Conservation (phyloP, 257 asterid species). For the Knoxia roxburghii region DNA sequence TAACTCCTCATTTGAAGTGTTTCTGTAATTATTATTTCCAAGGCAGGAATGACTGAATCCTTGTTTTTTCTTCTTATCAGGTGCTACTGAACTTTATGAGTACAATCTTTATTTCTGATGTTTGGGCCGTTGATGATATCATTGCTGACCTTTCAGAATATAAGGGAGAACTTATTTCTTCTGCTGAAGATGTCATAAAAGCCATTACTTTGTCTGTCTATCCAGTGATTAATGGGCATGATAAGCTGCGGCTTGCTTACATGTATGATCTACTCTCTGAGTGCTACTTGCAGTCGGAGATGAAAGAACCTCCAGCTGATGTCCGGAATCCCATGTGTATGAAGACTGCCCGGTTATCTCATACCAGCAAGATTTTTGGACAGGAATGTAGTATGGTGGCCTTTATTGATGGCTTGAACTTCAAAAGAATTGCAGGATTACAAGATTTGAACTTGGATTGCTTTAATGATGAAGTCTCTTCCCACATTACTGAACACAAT, state of each 20-base stretch:
- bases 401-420: conserved; percentile 56
- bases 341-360: conserved; percentile 36
- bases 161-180: conserved; percentile 50
- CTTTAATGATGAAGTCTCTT: conserved; percentile 62
- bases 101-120: conserved; percentile 65
- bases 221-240: conserved; percentile 72
- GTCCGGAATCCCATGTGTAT: conserved; percentile 24
- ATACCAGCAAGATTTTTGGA: conserved; percentile 48
- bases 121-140: conserved; percentile 69
- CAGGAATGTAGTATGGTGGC: conserved; percentile 77
- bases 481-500: conserved; percentile 60
- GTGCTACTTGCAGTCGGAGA: conserved; percentile 57
- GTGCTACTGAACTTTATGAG: conserved; percentile 69
- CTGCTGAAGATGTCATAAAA: conserved; percentile 61
- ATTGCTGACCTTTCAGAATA: conserved; percentile 51
- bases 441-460: conserved; percentile 59
- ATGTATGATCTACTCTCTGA: conserved; percentile 70
- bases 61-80: conserved; percentile 36
- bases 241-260: conserved; percentile 77
- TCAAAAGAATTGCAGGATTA: conserved; percentile 74
- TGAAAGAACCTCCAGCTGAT: conserved; percentile 27
- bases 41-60: not conserved
- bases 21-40: not conserved
- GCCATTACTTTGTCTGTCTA: conserved; percentile 50
- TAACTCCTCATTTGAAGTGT: not conserved